phyloP scores from a whole-genome alignment of 768 basidiomycete species.

The Lentinula aciculospora region DNA sequence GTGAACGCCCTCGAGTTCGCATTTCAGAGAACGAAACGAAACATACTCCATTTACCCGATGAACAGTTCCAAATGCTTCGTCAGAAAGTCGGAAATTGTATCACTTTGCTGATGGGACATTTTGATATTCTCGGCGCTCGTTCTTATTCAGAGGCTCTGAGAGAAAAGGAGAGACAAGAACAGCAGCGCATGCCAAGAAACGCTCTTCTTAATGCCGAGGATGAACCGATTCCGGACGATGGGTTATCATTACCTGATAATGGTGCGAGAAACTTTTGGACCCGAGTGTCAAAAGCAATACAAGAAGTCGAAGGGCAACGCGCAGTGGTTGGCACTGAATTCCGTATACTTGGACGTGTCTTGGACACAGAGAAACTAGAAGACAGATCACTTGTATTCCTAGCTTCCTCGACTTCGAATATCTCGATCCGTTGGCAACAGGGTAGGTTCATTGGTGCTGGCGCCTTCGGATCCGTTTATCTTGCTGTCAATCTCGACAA shows the following conservation, averaged over 20 bases:
- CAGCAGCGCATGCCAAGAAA: slow-evolving; percentile 35
- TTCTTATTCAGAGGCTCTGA: slow-evolving; percentile 80
- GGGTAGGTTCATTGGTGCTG: slow-evolving; percentile 96
- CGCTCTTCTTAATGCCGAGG: slow-evolving; percentile 43
- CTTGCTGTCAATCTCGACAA: slow-evolving; percentile 95
- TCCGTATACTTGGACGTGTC: slow-evolving; percentile 82
- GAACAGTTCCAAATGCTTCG: slow-evolving; percentile 88
- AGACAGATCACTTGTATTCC: slow-evolving; percentile 88
- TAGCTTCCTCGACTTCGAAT: slow-evolving; percentile 93
- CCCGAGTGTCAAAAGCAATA: slow-evolving; percentile 56
- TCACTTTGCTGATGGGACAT: slow-evolving; percentile 94
- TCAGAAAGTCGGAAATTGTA: slow-evolving; percentile 90
- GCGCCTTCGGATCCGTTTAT: slow-evolving; percentile 99
- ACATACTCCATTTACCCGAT: slow-evolving; percentile 83
- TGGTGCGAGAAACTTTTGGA: slow-evolving; percentile 73
- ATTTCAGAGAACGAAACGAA: slow-evolving; percentile 79
- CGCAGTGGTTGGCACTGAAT: slow-evolving; percentile 54
- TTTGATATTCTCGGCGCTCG: slow-evolving; percentile 97
- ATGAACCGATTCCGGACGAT: slow-evolving; percentile 27
- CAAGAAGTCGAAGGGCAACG: slow-evolving; percentile 63
- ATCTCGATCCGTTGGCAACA: slow-evolving; percentile 98
- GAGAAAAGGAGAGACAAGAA: slow-evolving; percentile 84
- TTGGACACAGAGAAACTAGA: slow-evolving; percentile 91
- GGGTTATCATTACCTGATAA: slow-evolving; percentile 42
- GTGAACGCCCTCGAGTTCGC: slow-evolving; percentile 94